Base-by-base conservation (phyloP, 345 rosid species). In the Eucalyptus tenuipes region DNA sequence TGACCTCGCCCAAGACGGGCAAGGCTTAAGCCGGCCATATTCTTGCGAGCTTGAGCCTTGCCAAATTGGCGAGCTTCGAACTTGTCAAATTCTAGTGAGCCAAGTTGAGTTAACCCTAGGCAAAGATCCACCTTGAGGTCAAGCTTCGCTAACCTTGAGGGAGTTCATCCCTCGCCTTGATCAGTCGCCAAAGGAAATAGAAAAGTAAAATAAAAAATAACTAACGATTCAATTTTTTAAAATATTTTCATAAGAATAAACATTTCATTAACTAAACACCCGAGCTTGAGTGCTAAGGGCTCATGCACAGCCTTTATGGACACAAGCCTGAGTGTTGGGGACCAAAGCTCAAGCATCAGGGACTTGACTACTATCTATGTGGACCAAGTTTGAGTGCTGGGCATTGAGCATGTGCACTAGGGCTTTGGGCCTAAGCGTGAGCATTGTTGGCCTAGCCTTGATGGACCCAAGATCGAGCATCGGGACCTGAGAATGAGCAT, bases 181-280 rank as follows among this genome's bases (percentile, higher is more conserved):
- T 24, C 0, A 24, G 0, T 55, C 1, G 2, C 5, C 13, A 22
- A 25, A 24, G 1, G 13, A 55, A 59, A 25, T 6, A 4, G 31
- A 25, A 59, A 59, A 1, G 2, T 13, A 27, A 27, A 13, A 13
- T 57, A 61, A 61, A 59, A 55, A 6, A 61, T 27, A 59, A 3
- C 1, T 59, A 0, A 59, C 4, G 10, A 10, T 25, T 59, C 3
- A 57, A 57, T 0, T 2, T 59, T 59, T 25, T 10, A 0, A 59
- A 27, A 5, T 59, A 27, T 12, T 59, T 59, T 59, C 14, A 59
- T 12, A 27, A 59, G 68, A 27, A 59, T 4, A 29, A 59, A 27
- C 68, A 29, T 59, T 59, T 12, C 31, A 59, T 59, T 27, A 12
- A 59, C 7, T 1, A 27, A 59, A 1, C 8, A 61, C 33, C 0